A percentile compares a stretch with the other conserved stretches of the same genome.
Evolutionary conservation across 768 basidiomycete species (phyloP).

Genomic region (Suillus spraguei): DNA sequence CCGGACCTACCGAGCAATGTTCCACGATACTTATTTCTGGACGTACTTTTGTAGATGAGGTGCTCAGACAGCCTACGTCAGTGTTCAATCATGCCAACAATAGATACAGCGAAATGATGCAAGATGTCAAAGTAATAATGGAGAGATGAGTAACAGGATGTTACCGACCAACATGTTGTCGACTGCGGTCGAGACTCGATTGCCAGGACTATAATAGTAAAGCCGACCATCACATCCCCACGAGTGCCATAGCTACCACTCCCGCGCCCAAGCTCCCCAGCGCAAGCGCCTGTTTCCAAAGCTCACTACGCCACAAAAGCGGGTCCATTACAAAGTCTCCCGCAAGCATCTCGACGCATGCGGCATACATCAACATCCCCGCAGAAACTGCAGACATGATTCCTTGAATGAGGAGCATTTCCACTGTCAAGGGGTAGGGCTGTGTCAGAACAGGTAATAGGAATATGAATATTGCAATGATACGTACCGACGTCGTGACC

Average conservation of each 20-base stretch:
- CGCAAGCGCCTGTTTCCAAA: constrained; percentile 52
- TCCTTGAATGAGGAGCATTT: constrained; percentile 63
- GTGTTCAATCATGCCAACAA: background rate
- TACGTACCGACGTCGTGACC: constrained; percentile 32
- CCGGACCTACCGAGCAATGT: background rate
- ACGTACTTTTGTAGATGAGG: background rate
- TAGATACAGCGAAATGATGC: background rate
- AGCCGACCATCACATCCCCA: constrained; percentile 37
- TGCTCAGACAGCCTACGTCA: background rate
- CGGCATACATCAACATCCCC: constrained; percentile 82
- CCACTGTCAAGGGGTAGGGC: constrained; percentile 31
- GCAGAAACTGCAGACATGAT: constrained; percentile 82
- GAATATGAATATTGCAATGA: constrained; percentile 4
- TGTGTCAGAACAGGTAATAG: constrained; percentile 6
- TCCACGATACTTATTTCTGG: background rate
- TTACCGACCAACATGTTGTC: background rate
- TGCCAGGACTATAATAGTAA: background rate
- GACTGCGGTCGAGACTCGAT: background rate
- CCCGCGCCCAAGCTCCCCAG: constrained; percentile 64
- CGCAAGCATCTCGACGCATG: constrained; percentile 86
- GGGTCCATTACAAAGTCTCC: constrained; percentile 82
- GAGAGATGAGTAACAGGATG: background rate
- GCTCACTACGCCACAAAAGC: constrained; percentile 43
- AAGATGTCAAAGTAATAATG: background rate
- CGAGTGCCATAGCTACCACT: constrained; percentile 61